Evolutionary conservation across 73 alveolate species (phyloP), one percentile per base, ranked within the genome.

Genomic region (Paramecium primaurelia): DNA sequence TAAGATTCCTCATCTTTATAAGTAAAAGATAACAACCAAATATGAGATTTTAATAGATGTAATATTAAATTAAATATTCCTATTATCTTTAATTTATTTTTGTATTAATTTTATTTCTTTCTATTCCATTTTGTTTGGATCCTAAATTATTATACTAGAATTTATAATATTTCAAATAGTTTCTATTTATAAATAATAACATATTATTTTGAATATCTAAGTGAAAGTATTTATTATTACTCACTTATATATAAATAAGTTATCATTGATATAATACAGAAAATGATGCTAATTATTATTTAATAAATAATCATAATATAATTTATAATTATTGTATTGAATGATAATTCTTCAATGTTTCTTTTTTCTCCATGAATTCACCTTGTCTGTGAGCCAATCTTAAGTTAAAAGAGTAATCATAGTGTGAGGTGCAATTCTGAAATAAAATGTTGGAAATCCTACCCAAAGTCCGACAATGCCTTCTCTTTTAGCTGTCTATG

Each of bases 351-450:
- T 54, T 73, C 87, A 73, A 73, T 73, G 20, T 10, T 73, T 73
- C 30, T 80, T 80, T 30, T 28, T 45, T 47, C 75, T 80, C 91
- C 47, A 69, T 59, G 45, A 32, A 77, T 91, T 91, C n/a, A 91
- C 88, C 54, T 37, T 44, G 47, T 86, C 68, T 77, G 95, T 96
- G 5, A 96, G 90, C 77, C 86, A 86, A 71, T 96, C 99, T 14
- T 95, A 60, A 40, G 97, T 58, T 28, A 95, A 87, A 34, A 95
- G 86, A n/a, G 98, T 94, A 44, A 96, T 85, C 96, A 96, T 96
- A 18, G 98, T 97, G 89, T 98, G 99, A 84, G 99, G 99, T 26
- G 99, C 99, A 28, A 98, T 96, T 95, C 99, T 95, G 94, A 95
- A 95, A 86, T 95, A 97, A 93, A 96, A 98, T 44, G 99, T 97